Evolutionary conservation across 768 basidiomycete genomes (phyloP), one percentile per base, ranked within the genome.

Genomic region (Dentipellis sp.): DNA sequence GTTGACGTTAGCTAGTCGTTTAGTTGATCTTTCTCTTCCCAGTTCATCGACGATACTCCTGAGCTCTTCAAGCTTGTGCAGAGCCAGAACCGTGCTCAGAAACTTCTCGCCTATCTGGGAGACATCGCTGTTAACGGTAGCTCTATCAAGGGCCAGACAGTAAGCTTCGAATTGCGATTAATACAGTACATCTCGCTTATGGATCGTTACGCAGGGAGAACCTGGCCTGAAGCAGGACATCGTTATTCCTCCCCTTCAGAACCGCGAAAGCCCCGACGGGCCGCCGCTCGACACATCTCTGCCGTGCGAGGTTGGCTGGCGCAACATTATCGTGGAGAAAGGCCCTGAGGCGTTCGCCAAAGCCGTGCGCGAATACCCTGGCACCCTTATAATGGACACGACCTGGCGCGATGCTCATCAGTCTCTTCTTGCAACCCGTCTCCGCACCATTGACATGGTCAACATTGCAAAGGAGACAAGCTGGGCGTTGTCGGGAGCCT

Each of bases 21-120:
- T 29, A 6, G 6, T 29, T 29, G 29, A 29, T 29, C 6, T 6
- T 29, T 6, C 6, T 29, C 29, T 29, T 29, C 29, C 29, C 64
- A 93, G 91, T 98, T 99, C 78, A 98, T 99, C 71, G 97, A 99
- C 66, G 97, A 99, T 71, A 97, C 95, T 1, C 94, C 93, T n/a
- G 94, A 97, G 67, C 83, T 99, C 60, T 99, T 98, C 85, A 97
- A 94, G 72, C 83, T 99, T 55, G 94, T 99, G 7, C 89, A 92
- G 65, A 93, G 88, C 63, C 94, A 94, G 73, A 99, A 99, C 73
- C 90, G 97, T 72, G 97, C 97, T 3, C 94, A 97, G 73, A 98
- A 98, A 71, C 75, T 99, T 54, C 79, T 99, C 48, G 88, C 93
- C 6, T 99, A 98, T 72, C 86, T 99, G 37, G 97, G 97, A 59